Conservation (phyloP, 495 filamentous ascomycete genomes). For the Podospora comata region DNA sequence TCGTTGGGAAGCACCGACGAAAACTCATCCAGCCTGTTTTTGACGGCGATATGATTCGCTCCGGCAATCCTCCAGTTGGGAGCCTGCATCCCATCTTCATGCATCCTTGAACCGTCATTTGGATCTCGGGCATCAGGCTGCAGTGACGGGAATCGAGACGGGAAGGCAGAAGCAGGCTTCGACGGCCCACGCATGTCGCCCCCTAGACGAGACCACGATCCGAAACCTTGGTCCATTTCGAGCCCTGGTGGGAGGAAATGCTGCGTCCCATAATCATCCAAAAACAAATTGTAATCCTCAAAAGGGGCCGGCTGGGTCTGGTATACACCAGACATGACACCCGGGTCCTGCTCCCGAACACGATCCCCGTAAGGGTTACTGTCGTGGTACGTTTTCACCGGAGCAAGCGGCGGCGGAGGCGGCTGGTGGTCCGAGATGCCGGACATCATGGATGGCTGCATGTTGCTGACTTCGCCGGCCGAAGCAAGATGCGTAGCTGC, state of each 20-base stretch:
- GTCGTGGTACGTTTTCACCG: conserved; percentile 48
- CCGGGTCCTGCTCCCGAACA: conserved; percentile 41
- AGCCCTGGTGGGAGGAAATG: conserved; percentile 48
- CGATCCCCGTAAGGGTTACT: conserved; percentile 43
- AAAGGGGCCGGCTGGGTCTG: conserved; percentile 39
- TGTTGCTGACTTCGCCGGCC: conserved; percentile 46
- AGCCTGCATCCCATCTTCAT: conserved; percentile 40
- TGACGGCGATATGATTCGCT: conserved; percentile 59
- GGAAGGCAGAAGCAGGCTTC: conserved; percentile 61
- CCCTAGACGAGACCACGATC: conserved; percentile 42
- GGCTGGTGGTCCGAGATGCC: conserved; percentile 37
- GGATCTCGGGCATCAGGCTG: conserved; percentile 62
- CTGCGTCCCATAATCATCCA: conserved; percentile 49
- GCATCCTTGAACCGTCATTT: conserved; percentile 44
- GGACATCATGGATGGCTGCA: conserved; percentile 45
- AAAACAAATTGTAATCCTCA: conserved; percentile 52
- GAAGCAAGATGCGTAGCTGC: conserved; percentile 50
- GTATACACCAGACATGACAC: conserved; percentile 39
- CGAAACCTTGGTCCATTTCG: conserved; percentile 47
- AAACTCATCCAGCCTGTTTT: conserved; percentile 63
- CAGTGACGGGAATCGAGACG: conserved; percentile 65
- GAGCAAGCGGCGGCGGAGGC: conserved; percentile 34
- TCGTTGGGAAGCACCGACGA: conserved; percentile 61
- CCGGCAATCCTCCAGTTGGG: conserved; percentile 66
- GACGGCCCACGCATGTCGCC: conserved; percentile 41